Conservation (phyloP, 148 eudicot genomes). For the Vaccinium macrocarpon region DNA sequence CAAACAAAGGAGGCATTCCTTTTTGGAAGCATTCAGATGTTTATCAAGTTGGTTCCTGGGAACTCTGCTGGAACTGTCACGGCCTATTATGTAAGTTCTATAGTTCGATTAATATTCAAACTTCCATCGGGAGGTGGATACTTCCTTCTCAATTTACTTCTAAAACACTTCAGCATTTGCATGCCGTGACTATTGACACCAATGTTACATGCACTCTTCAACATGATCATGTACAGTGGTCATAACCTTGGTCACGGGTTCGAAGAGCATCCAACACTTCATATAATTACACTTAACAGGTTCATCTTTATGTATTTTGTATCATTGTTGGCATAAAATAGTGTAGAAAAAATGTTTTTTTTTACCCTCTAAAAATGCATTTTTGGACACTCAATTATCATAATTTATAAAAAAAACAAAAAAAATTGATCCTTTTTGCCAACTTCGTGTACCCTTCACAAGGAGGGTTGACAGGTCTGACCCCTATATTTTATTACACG, state of each 20-base stretch:
- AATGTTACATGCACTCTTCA: too few species aligned
- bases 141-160: background rate
- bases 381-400: background rate
- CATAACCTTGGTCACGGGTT: background rate
- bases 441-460: background rate
- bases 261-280: background rate
- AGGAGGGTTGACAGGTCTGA: background rate
- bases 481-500: background rate
- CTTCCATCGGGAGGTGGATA: background rate
- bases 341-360: background rate
- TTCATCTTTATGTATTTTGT: background rate
- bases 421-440: background rate
- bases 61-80: constrained; percentile 79
- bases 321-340: background rate
- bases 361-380: background rate
- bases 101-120: background rate
- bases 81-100: constrained; percentile 66
- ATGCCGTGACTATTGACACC: background rate
- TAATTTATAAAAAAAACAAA: too few species aligned
- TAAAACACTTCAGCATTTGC: background rate
- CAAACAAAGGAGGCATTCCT: constrained; percentile 45
- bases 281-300: background rate
- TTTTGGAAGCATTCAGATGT: constrained; percentile 60
- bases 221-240: background rate
- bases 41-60: constrained; percentile 56